A percentile compares a stretch with the other conserved stretches of the same genome.
Conservation (phyloP, 306 rosid genomes). For the Senna siamea region DNA sequence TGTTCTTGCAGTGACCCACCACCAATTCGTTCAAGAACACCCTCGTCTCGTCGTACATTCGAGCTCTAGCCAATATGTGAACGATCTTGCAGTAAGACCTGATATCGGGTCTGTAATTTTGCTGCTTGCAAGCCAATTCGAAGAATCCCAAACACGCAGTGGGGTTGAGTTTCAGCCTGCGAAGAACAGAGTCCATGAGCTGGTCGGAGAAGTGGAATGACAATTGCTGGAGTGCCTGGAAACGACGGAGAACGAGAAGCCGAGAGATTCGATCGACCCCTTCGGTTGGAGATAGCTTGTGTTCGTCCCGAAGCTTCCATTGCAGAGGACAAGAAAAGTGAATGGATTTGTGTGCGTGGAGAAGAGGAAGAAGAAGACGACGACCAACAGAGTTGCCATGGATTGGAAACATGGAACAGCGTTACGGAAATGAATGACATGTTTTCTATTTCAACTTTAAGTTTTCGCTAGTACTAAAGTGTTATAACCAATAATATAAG, state of each 20-base stretch:
- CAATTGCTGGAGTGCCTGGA: constrained; percentile 53
- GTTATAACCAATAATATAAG: no score
- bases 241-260: constrained; percentile 68
- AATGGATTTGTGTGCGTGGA: constrained; percentile 34
- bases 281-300: constrained; percentile 52
- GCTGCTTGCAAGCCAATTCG: constrained; percentile 56
- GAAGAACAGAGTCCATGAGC: constrained; percentile 73
- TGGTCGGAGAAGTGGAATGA: constrained; percentile 62
- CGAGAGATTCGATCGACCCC: constrained; percentile 65
- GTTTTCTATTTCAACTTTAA: no score
- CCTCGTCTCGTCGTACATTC: constrained; percentile 61
- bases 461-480: no score
- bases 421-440: neutral
- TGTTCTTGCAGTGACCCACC: constrained; percentile 50
- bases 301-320: constrained; percentile 72
- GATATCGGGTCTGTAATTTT: constrained; percentile 60
- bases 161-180: constrained; percentile 69
- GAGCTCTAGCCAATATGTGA: constrained; percentile 73
- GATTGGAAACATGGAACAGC: constrained; percentile 18
- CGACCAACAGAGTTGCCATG: constrained; percentile 19
- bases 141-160: constrained; percentile 65
- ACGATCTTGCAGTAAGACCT: constrained; percentile 64
- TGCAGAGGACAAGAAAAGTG: constrained; percentile 54
- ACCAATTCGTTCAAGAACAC: constrained; percentile 51
- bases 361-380: constrained; percentile 19